Conservation (phyloP, 805 yeast species). For the Starmerella sirachaensis region DNA sequence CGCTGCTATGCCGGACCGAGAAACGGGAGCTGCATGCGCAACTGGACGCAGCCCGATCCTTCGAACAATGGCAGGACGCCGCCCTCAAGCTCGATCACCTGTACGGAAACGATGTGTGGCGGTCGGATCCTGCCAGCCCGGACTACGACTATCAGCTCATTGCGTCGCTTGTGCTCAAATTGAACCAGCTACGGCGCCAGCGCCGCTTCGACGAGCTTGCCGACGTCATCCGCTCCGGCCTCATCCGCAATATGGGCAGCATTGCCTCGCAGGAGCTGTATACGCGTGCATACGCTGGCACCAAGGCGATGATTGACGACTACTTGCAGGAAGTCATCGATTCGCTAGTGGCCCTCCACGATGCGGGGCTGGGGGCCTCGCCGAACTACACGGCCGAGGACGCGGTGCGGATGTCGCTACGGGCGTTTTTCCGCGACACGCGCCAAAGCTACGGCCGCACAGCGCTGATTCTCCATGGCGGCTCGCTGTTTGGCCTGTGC, state of each 20-base stretch:
- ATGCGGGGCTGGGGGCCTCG: slow-evolving; percentile 14
- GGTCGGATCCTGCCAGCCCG: slow-evolving; percentile 69
- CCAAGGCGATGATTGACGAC: slow-evolving; percentile 78
- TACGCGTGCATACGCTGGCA: slow-evolving; percentile 74
- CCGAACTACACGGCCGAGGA: slow-evolving; percentile 17
- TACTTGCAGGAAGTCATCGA: slow-evolving; percentile 65
- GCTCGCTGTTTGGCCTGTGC: slow-evolving; percentile 85
- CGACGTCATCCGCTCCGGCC: slow-evolving; percentile 67
- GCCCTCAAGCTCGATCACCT: slow-evolving; percentile 36
- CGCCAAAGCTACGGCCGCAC: slow-evolving; percentile 82
- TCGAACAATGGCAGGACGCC: slow-evolving; percentile 53
- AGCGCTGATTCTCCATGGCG: slow-evolving; percentile 86
- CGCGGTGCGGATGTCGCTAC: slow-evolving; percentile 33
- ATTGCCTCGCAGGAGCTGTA: slow-evolving; percentile 69
- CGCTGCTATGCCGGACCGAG: slow-evolving; percentile 19
- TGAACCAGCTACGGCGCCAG: slow-evolving; percentile 43
- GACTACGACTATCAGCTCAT: slow-evolving; percentile 78
- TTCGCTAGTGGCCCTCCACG: slow-evolving; percentile 51
- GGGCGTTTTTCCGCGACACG: slow-evolving; percentile 65
- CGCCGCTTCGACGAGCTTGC: slow-evolving; percentile 42
- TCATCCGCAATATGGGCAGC: slow-evolving; percentile 83
- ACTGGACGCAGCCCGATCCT: slow-evolving; percentile 37
- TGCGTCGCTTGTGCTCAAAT: slow-evolving; percentile 52
- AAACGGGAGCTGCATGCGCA: slow-evolving; percentile 20
- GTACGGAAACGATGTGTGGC: slow-evolving; percentile 35